Conservation (phyloP, 2,329 filamentous ascomycete species). For the Colletotrichum orchidophilum region DNA sequence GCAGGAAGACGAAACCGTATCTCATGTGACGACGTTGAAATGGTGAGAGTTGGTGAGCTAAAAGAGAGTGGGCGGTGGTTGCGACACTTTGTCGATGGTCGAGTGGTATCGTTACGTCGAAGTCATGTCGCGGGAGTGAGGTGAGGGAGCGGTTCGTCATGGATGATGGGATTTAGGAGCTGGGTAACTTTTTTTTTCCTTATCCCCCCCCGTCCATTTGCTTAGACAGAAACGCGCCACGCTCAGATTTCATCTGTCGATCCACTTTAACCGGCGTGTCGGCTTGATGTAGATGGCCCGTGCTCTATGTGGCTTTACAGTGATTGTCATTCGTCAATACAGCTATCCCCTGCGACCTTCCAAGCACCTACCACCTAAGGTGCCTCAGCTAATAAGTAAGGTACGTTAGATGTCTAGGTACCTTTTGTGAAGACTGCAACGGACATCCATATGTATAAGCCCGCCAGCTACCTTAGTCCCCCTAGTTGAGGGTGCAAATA, state of each 20-base stretch:
- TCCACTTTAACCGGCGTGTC: conserved; percentile 3
- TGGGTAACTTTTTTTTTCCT: conserved; percentile 30
- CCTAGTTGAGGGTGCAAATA: not conserved
- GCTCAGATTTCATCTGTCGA: conserved; percentile 11
- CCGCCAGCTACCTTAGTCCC: too few species aligned
- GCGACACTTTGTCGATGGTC: not conserved
- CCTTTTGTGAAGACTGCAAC: too few species aligned
- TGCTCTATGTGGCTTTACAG: not conserved
- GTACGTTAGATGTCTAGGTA: too few species aligned
- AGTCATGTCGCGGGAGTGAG: conserved; percentile 5
- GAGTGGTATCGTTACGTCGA: not conserved
- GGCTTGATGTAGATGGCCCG: not conserved
- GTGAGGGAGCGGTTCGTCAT: conserved; percentile 10
- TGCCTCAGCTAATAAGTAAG: too few species aligned
- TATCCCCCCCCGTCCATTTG: not conserved
- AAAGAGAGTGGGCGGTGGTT: not conserved
- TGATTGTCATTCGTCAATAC: not conserved
- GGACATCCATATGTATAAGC: too few species aligned
- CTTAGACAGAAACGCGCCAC: conserved; percentile 20
- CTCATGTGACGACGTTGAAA: not conserved
- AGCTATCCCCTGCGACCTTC: not conserved
- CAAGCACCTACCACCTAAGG: too few species aligned
- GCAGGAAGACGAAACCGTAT: not conserved
- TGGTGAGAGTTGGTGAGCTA: not conserved
- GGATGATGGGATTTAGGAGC: conserved; percentile 1